phyloP scores from a whole-genome alignment of 1,284 basidiomycete species.

The Cutaneotrichosporon cutaneum region DNA sequence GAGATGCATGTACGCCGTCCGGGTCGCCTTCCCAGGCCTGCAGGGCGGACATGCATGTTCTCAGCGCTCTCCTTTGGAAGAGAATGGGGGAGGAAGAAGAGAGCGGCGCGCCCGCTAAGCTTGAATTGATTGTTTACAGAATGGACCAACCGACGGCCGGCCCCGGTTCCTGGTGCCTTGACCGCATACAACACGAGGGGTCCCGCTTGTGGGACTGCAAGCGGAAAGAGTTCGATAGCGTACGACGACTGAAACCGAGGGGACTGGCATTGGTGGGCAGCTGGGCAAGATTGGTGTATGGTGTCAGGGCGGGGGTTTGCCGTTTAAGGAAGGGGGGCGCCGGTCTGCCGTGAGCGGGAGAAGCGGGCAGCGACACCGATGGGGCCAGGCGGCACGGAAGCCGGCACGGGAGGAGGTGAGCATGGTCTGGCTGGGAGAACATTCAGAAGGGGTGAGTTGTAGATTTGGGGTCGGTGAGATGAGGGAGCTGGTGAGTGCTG shows the following conservation, averaged over 20 bases:
- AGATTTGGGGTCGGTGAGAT: too few relatives aligned
- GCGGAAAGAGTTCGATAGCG: background rate
- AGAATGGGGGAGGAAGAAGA: background rate
- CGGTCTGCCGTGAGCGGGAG: background rate
- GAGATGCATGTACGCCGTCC: too few relatives aligned
- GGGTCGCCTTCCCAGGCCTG: background rate
- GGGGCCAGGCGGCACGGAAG: too few relatives aligned
- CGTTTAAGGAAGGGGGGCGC: background rate
- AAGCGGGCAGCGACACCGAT: too few relatives aligned
- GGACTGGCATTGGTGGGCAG: background rate
- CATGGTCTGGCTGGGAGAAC: too few relatives aligned
- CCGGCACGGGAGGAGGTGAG: too few relatives aligned
- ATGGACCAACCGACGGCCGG: background rate
- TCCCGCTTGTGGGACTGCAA: background rate
- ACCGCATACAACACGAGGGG: background rate
- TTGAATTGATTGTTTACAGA: background rate
- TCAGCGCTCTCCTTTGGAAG: background rate
- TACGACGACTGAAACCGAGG: background rate
- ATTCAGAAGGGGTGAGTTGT: too few relatives aligned
- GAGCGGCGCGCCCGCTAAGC: background rate
- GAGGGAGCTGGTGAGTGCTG: too few relatives aligned
- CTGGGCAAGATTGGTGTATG: background rate
- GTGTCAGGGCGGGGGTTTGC: background rate
- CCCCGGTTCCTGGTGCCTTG: slow-evolving; percentile 1
- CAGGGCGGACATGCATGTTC: background rate